Conservation (phyloP, 305 asterid species). For the Withania somnifera region DNA sequence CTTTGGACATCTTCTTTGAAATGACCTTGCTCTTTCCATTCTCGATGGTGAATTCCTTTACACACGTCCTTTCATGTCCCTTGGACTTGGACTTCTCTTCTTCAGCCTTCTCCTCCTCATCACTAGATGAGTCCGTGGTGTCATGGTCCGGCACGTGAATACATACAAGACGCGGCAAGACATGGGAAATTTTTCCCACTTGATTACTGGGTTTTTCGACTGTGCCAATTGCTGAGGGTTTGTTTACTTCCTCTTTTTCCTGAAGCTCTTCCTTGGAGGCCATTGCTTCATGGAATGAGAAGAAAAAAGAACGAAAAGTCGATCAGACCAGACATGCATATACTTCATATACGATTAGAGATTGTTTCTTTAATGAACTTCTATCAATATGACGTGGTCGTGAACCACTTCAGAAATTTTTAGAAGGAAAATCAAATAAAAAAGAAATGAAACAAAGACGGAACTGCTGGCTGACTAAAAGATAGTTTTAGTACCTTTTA, state of each 20-base stretch:
- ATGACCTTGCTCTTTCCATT: background rate
- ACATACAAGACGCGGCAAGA: slow-evolving; percentile 34
- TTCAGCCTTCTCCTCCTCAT: slow-evolving; percentile 22
- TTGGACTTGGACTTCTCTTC: background rate
- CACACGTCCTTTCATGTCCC: slow-evolving; percentile 22
- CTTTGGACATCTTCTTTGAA: background rate
- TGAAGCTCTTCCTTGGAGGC: background rate
- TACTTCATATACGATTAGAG: background rate
- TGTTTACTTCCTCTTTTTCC: background rate
- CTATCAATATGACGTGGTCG: background rate
- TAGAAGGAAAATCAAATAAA: background rate
- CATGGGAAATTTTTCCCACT: background rate
- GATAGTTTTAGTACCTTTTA: slow-evolving; percentile 42
- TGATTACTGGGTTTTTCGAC: background rate
- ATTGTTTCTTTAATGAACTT: background rate
- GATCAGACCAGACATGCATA: background rate
- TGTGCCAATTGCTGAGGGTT: background rate
- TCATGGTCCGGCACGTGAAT: slow-evolving; percentile 55
- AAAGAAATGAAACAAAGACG: background rate
- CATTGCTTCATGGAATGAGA: background rate
- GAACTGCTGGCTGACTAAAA: background rate
- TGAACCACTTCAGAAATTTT: background rate
- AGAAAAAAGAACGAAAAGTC: background rate
- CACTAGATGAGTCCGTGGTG: slow-evolving; percentile 70
- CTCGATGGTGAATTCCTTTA: background rate